Percentiles rank a stretch among this genome's conserved stretches.
These are phyloP conservation scores for Stevia rebaudiana DNA, from an alignment of 140 eudicot genomes.

Conservation along the genomic window DNA sequence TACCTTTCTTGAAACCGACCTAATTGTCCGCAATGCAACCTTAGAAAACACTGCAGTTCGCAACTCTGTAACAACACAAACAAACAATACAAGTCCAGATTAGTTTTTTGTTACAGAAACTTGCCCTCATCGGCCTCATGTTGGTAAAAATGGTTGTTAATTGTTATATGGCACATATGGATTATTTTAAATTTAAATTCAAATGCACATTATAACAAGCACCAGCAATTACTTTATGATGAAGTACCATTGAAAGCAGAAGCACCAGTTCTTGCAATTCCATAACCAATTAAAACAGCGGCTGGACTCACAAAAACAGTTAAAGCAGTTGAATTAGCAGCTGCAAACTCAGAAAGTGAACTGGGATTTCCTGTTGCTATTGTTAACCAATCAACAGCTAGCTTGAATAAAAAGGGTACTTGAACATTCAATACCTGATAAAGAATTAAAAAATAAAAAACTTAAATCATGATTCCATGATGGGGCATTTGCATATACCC, in stretches of 20 bases:
- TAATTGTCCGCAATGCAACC: slow-evolving; percentile 87
- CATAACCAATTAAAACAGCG: slow-evolving; percentile 85
- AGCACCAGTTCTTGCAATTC: slow-evolving; percentile 84
- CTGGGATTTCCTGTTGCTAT: slow-evolving; percentile 69
- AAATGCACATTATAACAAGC: slow-evolving; percentile 26
- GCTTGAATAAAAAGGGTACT: slow-evolving; percentile 90
- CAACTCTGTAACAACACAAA: slow-evolving; percentile 49
- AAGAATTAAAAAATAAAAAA: neutral
- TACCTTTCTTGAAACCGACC: slow-evolving; percentile 88
- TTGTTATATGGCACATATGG: neutral
- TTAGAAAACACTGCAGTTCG: slow-evolving; percentile 95
- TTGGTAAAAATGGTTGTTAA: neutral
- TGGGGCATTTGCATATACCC: too few species aligned
- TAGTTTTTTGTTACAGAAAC: too few species aligned
- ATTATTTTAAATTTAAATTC: neutral
- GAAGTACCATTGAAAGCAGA: slow-evolving; percentile 92
- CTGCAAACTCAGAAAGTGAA: slow-evolving; percentile 68
- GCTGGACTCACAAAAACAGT: slow-evolving; percentile 89
- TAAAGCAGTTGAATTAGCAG: slow-evolving; percentile 62
- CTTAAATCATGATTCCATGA: too few species aligned
- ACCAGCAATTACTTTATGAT: slow-evolving; percentile 52
- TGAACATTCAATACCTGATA: slow-evolving; percentile 84
- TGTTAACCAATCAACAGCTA: slow-evolving; percentile 92
- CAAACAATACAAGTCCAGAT: neutral
- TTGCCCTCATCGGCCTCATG: too few species aligned